phyloP scores from a whole-genome alignment of 495 filamentous ascomycete genomes.

The Eremomyces bilateralis region DNA sequence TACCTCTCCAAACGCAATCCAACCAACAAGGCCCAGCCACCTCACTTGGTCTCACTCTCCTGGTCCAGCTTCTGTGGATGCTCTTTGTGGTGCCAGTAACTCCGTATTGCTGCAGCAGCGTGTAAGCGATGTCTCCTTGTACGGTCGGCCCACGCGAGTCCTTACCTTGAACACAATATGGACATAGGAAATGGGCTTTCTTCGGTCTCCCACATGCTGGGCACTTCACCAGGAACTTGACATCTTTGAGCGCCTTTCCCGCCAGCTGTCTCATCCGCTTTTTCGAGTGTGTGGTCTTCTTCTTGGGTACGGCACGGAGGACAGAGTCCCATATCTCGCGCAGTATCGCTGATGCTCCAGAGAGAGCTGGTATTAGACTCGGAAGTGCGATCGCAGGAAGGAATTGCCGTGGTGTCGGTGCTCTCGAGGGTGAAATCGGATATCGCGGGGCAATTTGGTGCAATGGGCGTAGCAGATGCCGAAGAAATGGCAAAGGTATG shows the following conservation, averaged over 20 bases:
- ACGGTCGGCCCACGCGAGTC: too few species aligned
- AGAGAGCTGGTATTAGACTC: slow-evolving; percentile 10
- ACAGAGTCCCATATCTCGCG: slow-evolving; percentile 78
- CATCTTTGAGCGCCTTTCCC: slow-evolving; percentile 80
- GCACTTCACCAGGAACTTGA: slow-evolving; percentile 66
- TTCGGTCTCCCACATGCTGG: slow-evolving; percentile 74
- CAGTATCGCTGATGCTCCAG: slow-evolving; percentile 30
- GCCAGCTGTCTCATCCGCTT: slow-evolving; percentile 82
- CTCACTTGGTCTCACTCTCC: too few species aligned
- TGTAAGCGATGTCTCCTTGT: too few species aligned
- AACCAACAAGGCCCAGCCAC: too few species aligned
- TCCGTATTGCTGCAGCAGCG: too few species aligned
- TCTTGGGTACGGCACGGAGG: slow-evolving; percentile 87
- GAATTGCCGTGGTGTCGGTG: too few species aligned
- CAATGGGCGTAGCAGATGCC: not conserved
- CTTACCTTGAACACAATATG: slow-evolving; percentile 55
- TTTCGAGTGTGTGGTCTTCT: slow-evolving; percentile 96
- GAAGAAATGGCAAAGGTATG: not conserved
- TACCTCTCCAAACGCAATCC: too few species aligned
- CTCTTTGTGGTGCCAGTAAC: too few species aligned
- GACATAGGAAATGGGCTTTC: slow-evolving; percentile 68
- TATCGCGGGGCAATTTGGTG: not conserved
- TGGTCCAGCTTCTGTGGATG: too few species aligned
- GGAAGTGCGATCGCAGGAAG: too few species aligned
- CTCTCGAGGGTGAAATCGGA: too few species aligned